These are phyloP conservation scores for Vitellaria paradoxa DNA, from an alignment of 179 eudicot genomes.

Conservation along the genomic window DNA sequence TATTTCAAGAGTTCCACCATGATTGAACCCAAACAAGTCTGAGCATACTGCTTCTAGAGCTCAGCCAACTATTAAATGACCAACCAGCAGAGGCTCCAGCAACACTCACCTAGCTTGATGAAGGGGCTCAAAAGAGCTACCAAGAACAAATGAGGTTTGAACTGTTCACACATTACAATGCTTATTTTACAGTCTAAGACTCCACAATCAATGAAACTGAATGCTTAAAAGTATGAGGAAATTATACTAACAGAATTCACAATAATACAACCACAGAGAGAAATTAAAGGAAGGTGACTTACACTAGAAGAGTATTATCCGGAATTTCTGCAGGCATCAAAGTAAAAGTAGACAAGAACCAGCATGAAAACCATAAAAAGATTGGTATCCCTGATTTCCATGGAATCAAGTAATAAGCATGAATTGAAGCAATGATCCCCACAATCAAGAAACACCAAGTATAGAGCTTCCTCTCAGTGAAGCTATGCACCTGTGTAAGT, in stretches of 20 bases:
- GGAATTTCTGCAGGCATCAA: slow-evolving; percentile 99
- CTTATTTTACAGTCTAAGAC: not conserved
- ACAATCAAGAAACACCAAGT: slow-evolving; percentile 76
- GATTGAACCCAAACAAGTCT: not conserved
- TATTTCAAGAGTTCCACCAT: not conserved
- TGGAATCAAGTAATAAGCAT: slow-evolving; percentile 51
- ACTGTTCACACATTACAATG: not conserved
- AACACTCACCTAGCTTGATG: not conserved
- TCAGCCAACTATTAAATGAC: not conserved
- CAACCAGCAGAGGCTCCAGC: not conserved
- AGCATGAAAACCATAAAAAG: slow-evolving; percentile 69
- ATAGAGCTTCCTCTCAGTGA: slow-evolving; percentile 86
- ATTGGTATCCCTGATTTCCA: slow-evolving; percentile 58
- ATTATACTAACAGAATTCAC: not conserved
- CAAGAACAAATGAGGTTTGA: not conserved
- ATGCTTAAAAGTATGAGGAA: not conserved
- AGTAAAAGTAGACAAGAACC: slow-evolving; percentile 81
- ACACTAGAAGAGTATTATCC: slow-evolving; percentile 88
- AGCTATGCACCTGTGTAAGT: slow-evolving; percentile 73
- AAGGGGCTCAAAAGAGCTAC: slow-evolving; percentile 1
- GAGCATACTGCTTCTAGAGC: not conserved
- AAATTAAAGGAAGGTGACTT: slow-evolving; percentile 35
- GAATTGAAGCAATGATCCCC: slow-evolving; percentile 57
- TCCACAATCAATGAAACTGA: not conserved
- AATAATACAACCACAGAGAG: not conserved